Conservation (phyloP, 1,139 yeast genomes). For the Yamadazyma kanchanaburiensis region DNA sequence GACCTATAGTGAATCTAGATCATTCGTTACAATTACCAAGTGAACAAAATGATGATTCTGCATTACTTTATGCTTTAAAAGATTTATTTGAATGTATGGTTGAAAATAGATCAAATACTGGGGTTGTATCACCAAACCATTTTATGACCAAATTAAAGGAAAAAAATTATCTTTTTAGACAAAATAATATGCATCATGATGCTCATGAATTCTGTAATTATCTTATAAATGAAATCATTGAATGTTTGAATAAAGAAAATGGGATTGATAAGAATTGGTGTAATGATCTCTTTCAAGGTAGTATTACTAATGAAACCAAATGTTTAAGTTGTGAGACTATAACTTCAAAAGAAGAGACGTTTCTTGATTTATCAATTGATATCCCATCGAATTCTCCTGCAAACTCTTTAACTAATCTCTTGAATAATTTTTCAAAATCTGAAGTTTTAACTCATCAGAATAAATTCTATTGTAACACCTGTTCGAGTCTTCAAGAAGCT, state of each 20-base stretch:
- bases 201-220: slow-evolving; percentile 95
- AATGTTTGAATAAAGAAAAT: slow-evolving; percentile 48
- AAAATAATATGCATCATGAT: slow-evolving; percentile 91
- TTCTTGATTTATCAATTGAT: slow-evolving; percentile 83
- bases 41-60: slow-evolving; percentile 46
- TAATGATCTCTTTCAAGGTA: slow-evolving; percentile 78
- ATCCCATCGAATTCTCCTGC: slow-evolving; percentile 70
- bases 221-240: slow-evolving; percentile 77
- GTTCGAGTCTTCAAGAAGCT: slow-evolving; percentile 92
- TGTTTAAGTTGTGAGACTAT: slow-evolving; percentile 89
- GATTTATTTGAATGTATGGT: slow-evolving; percentile 84
- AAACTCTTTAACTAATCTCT: slow-evolving; percentile 61
- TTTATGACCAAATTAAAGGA: slow-evolving; percentile 73
- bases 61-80: slow-evolving; percentile 69
- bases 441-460: slow-evolving; percentile 85
- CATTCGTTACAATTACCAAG: slow-evolving; percentile 46
- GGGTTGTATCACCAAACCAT: slow-evolving; percentile 80
- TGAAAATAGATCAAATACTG: slow-evolving; percentile 66
- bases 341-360: slow-evolving; percentile 80
- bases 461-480: slow-evolving; percentile 88
- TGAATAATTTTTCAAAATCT: slow-evolving; percentile 77
- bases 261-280: slow-evolving; percentile 49
- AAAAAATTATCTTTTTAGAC: slow-evolving; percentile 80
- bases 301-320: slow-evolving; percentile 80
- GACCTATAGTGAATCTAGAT: slow-evolving; percentile 84